These are phyloP conservation scores for Kokia cookei DNA, from an alignment of 441 rosid genomes.

Conservation along the genomic window DNA sequence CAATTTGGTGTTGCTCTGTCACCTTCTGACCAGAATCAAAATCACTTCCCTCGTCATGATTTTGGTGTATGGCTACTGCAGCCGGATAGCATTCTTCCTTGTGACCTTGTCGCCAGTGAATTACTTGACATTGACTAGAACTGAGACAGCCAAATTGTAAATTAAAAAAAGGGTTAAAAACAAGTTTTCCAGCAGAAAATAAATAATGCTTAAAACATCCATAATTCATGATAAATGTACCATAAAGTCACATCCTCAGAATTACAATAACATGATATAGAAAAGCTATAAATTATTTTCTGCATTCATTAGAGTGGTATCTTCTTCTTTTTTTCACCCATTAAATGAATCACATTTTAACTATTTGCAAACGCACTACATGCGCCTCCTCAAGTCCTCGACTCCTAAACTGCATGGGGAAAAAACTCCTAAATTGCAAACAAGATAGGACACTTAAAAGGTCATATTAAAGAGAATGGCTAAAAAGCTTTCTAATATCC, in stretches of 20 bases:
- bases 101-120: constrained; percentile 98
- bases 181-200: not conserved
- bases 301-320: not conserved
- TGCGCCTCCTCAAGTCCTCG: too few species aligned
- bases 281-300: not conserved
- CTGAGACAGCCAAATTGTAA: constrained; percentile 34
- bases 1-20: constrained; percentile 20
- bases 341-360: not conserved
- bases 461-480: not conserved
- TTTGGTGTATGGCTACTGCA: constrained; percentile 6
- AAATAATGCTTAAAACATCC: not conserved
- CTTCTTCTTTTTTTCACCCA: not conserved
- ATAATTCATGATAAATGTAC: not conserved
- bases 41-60: constrained; percentile 32
- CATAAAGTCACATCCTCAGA: not conserved
- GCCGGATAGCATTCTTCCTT: constrained; percentile 77
- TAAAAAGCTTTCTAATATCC: not conserved
- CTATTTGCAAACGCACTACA: not conserved
- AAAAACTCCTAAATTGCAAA: not conserved
- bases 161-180: constrained; percentile 1
- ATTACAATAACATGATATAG: not conserved
- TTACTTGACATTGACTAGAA: constrained; percentile 85
- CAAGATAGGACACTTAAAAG: not conserved
- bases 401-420: not conserved
- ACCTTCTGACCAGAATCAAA: constrained; percentile 23